Percentiles rank a stretch among this genome's conserved stretches.
Conservation (phyloP, 306 rosid genomes). For the Gynostemma pentaphyllum region DNA sequence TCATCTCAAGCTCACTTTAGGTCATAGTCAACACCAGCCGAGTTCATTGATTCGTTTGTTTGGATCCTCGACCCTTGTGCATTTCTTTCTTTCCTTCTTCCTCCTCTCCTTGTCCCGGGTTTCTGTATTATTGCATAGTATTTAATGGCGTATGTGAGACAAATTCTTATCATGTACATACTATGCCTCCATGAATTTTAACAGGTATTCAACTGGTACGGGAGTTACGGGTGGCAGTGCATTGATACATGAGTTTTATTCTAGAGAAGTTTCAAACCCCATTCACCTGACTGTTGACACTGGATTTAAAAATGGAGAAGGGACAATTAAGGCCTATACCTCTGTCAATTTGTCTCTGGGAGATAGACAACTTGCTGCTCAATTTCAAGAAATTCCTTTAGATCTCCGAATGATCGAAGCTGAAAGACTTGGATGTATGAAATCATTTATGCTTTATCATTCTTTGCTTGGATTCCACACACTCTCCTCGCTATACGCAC, state of each 20-base stretch:
- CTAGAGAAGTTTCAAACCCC: slow-evolving; percentile 77
- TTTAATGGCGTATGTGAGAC: neutral
- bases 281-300: slow-evolving; percentile 92
- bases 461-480: neutral
- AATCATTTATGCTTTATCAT: neutral
- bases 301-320: slow-evolving; percentile 60
- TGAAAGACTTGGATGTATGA: slow-evolving; percentile 78
- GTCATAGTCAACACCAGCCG: no score
- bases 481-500: neutral
- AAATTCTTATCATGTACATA: neutral
- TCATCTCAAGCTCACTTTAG: no score
- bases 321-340: slow-evolving; percentile 60
- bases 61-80: neutral
- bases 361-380: slow-evolving; percentile 86
- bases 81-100: neutral
- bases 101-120: no score
- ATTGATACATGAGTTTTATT: slow-evolving; percentile 84
- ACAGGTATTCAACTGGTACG: slow-evolving; percentile 89
- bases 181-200: slow-evolving; percentile 1
- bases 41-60: neutral
- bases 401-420: slow-evolving; percentile 95
- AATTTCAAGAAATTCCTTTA: slow-evolving; percentile 87
- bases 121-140: neutral
- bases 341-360: slow-evolving; percentile 72
- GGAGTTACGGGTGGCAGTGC: slow-evolving; percentile 86